A percentile compares a stretch with the other conserved stretches of the same genome.
These are phyloP conservation scores for Clarireedia monteithiana DNA, from an alignment of 2,329 filamentous ascomycete genomes.

Conservation along the genomic window DNA sequence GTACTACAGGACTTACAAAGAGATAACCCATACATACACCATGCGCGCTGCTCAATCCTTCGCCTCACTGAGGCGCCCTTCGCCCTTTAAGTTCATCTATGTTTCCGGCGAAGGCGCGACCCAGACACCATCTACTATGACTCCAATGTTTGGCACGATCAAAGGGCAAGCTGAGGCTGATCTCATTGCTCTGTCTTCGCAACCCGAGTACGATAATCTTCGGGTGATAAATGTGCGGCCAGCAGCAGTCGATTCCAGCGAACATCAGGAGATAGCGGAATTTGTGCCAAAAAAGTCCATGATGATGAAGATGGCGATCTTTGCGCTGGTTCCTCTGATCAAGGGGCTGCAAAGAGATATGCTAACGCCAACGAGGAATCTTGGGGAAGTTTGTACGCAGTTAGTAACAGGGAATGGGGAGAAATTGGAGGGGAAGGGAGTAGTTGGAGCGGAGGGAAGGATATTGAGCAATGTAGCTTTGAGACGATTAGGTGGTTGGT, in stretches of 20 bases:
- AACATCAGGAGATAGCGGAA: conserved; percentile 34
- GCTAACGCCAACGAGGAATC: conserved; percentile 37
- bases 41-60: conserved; percentile 57
- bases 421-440: conserved; percentile 31
- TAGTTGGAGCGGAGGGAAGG: conserved; percentile 31
- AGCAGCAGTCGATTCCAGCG: conserved; percentile 45
- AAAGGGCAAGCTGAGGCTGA: conserved; percentile 60
- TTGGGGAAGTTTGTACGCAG: conserved; percentile 40
- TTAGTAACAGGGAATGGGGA: conserved; percentile 41
- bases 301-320: conserved; percentile 18
- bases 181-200: conserved; percentile 43
- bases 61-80: conserved; percentile 34
- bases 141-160: conserved; percentile 50
- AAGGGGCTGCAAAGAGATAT: conserved; percentile 27
- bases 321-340: conserved; percentile 19
- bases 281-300: conserved; percentile 26
- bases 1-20: conserved; percentile 47
- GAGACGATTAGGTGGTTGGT: conserved; percentile 31
- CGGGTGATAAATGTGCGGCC: conserved; percentile 51
- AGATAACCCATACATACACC: conserved; percentile 61
- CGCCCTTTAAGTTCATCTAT: conserved; percentile 61
- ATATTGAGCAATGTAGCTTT: conserved; percentile 33
- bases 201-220: conserved; percentile 37
- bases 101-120: conserved; percentile 54
- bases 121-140: conserved; percentile 45